Conservation (phyloP, 1,284 basidiomycete species). For the Trichosporon ovoides region DNA sequence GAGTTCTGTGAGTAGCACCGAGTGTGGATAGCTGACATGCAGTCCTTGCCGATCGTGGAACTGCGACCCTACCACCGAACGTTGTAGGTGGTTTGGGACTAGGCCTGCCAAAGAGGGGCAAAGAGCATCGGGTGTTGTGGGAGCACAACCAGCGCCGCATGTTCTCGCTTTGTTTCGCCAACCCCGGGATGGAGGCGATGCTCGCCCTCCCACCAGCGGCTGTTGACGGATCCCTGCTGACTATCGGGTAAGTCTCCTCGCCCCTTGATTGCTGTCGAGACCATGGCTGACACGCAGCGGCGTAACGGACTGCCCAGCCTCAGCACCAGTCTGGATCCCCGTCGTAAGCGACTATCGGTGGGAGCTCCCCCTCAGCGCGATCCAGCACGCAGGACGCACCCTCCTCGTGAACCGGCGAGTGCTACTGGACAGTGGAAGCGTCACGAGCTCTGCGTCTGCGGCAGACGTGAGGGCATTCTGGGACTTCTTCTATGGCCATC, state of each 20-base stretch:
- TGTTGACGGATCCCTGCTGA: not conserved
- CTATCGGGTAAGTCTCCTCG: not conserved
- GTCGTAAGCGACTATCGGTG: not conserved
- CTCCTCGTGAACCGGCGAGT: not conserved
- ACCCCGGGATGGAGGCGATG: not conserved
- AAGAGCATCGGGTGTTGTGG: not conserved
- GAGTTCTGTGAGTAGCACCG: not conserved
- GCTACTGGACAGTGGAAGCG: not conserved
- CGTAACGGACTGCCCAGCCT: not conserved
- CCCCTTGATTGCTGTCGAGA: not conserved
- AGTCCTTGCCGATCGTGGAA: not conserved
- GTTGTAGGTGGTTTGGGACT: not conserved
- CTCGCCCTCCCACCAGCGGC: not conserved
- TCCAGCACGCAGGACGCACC: not conserved
- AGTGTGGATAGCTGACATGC: not conserved
- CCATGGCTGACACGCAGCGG: not conserved
- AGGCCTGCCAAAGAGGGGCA: not conserved
- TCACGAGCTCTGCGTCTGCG: not conserved
- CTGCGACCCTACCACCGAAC: not conserved
- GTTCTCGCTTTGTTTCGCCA: not conserved
- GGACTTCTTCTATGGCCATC: not conserved
- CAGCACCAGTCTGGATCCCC: not conserved
- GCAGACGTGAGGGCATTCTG: not conserved
- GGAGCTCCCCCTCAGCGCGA: not conserved
- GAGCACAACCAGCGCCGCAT: not conserved